Evolutionary conservation across 2,329 filamentous ascomycete species (phyloP).

Genomic region (Ciborinia camelliae): DNA sequence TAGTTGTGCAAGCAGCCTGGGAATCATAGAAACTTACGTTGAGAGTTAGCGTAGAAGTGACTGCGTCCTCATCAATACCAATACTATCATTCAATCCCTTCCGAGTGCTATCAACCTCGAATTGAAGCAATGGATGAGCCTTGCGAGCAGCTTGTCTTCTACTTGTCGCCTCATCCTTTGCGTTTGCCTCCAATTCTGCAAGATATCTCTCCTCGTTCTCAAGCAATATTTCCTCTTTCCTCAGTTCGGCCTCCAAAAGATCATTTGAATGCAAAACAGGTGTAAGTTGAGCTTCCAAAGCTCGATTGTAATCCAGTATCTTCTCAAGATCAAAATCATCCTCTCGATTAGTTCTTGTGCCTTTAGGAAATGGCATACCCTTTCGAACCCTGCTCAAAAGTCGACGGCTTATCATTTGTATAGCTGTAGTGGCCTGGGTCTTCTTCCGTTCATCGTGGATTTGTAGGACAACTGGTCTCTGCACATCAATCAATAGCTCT

Average conservation of each 20-base stretch:
- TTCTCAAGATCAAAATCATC: constrained; percentile 65
- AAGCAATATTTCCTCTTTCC: constrained; percentile 53
- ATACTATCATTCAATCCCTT: constrained; percentile 26
- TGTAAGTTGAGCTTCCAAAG: constrained; percentile 57
- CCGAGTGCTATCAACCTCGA: constrained; percentile 16
- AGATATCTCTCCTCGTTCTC: constrained; percentile 54
- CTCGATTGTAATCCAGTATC: constrained; percentile 56
- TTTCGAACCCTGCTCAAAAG: constrained; percentile 56
- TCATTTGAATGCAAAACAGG: constrained; percentile 61
- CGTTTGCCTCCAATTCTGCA: constrained; percentile 52
- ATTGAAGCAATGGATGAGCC: constrained; percentile 35
- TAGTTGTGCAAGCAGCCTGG: constrained; percentile 18
- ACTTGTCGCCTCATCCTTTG: constrained; percentile 50
- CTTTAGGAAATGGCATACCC: constrained; percentile 64
- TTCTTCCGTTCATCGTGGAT: constrained; percentile 46
- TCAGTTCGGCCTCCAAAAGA: constrained; percentile 56
- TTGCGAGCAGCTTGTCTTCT: constrained; percentile 45
- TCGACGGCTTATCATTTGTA: constrained; percentile 53
- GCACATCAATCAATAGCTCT: constrained; percentile 54
- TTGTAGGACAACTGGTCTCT: constrained; percentile 59
- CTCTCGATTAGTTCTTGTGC: constrained; percentile 48
- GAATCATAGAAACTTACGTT: constrained; percentile 25
- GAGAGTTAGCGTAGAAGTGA: constrained; percentile 18
- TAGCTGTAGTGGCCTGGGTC: constrained; percentile 47
- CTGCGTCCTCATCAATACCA: constrained; percentile 20